Evolutionary conservation across 768 basidiomycete genomes (phyloP), one percentile per base, ranked within the genome.

Genomic region (Xerocomus potaroensis): DNA sequence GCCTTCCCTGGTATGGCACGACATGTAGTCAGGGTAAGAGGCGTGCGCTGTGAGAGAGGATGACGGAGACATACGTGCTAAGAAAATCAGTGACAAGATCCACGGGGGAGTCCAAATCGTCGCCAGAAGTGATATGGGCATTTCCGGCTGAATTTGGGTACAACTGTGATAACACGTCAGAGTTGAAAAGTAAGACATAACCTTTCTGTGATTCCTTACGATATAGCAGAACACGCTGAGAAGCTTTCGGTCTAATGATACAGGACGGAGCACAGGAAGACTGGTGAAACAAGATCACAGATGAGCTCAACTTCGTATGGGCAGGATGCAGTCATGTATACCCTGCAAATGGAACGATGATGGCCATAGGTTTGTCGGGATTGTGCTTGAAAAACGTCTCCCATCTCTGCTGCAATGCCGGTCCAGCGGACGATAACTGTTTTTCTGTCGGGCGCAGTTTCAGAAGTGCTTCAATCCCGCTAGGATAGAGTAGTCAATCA

Each of bases 101-200:
- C 14, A 71, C 58, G 6, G 69, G 61, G 2, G 69, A 71, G 45
- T 72, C 67, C 10, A 68, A 62, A 47, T 78, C 67, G 6, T 66
- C 48, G 3, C 67, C 72, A 8, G 70, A 66, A 4, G 44, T 60
- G 45, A 79, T 76, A 56, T 80, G 78, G 9, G 77, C 69, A 43
- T 65, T 63, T 2, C 79, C 79, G 7, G 48, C 41, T 1, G 76
- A 73, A 9, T 59, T 62, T 3, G 78, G 78, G 54, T 81, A 77
- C 39, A 59, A 14, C 61, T 62, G 3, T 8, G 7, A 24, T 22
- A n/a, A 8, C 23, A 31, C 14, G 30, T 31, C 14, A 31, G 9
- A 14, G 11, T 11, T 5, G 27, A 27, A 27, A 27, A 27, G 27
- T n/a, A n/a, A n/a, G n/a, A n/a, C n/a, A n/a, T n/a, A n/a, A n/a